Conservation (phyloP, 106 monocot genomes). For the Dendrobium chrysotoxum region DNA sequence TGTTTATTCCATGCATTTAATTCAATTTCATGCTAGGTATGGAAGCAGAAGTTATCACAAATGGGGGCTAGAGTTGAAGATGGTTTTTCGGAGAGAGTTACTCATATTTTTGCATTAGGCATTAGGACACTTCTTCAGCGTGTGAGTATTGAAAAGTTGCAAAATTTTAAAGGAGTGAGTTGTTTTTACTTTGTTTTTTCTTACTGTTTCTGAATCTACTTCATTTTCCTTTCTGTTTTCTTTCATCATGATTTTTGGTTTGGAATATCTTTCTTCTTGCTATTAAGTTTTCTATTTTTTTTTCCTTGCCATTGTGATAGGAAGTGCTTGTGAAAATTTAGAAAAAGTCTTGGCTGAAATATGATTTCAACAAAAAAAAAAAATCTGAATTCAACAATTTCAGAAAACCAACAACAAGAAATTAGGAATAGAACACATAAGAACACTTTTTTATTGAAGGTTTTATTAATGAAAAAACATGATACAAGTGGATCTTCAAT, state of each 20-base stretch:
- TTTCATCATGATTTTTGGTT: neutral
- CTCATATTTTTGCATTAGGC: conserved; percentile 59
- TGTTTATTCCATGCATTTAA: neutral
- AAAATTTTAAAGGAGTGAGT: conserved; percentile 49
- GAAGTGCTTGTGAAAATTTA: too few relatives aligned
- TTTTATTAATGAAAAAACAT: too few relatives aligned
- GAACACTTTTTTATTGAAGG: too few relatives aligned
- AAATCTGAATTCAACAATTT: too few relatives aligned
- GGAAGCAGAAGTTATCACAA: conserved; percentile 66
- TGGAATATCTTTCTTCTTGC: too few relatives aligned
- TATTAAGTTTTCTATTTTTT: too few relatives aligned
- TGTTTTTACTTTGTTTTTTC: neutral
- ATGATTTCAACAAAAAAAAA: too few relatives aligned
- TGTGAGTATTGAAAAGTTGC: conserved; percentile 24
- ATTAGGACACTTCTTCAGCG: conserved; percentile 31
- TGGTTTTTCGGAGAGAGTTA: conserved; percentile 33
- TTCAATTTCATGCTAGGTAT: conserved; percentile 36
- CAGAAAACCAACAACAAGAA: too few relatives aligned
- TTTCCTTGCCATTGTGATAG: too few relatives aligned
- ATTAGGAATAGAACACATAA: too few relatives aligned
- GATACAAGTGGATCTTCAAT: too few relatives aligned
- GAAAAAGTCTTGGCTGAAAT: too few relatives aligned
- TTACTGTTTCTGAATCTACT: neutral
- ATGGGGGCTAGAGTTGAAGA: conserved; percentile 74
- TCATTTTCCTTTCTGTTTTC: neutral